Conservation (phyloP, 805 yeast genomes). For the Ogataea paraovalis region DNA sequence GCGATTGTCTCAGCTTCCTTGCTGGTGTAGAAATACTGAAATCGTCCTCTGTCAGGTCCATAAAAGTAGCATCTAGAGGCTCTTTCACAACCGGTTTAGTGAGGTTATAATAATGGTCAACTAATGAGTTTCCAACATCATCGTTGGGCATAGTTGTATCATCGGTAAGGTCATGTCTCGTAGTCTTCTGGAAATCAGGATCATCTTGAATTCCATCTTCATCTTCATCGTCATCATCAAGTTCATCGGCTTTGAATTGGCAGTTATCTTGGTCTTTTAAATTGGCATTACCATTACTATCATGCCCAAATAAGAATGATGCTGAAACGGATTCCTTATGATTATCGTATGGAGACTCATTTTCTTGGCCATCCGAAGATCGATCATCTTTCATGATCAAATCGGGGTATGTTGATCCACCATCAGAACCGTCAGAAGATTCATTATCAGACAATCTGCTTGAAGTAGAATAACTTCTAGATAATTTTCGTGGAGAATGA, state of each 20-base stretch:
- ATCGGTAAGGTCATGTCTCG: conserved; percentile 3
- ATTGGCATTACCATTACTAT: no score
- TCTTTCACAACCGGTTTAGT: background rate
- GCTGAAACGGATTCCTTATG: no score
- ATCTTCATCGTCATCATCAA: conserved; percentile 5
- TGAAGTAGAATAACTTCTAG: background rate
- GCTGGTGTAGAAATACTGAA: conserved; percentile 8
- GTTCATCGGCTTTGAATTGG: background rate
- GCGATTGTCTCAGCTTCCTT: background rate
- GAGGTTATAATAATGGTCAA: background rate
- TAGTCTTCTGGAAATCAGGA: conserved; percentile 1
- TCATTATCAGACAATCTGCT: background rate
- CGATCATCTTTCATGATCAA: background rate
- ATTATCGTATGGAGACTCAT: background rate
- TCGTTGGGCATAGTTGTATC: conserved; percentile 10
- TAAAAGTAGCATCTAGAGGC: background rate
- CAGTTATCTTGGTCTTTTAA: no score
- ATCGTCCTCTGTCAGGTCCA: background rate
- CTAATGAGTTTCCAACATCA: background rate
- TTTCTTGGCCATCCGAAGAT: background rate
- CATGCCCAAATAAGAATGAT: no score
- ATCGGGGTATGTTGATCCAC: background rate
- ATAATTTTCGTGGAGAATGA: background rate
- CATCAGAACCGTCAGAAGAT: background rate
- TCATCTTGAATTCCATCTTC: conserved; percentile 3